phyloP scores from a whole-genome alignment of 805 yeast genomes.

The Cyberlindnera meyerae region DNA sequence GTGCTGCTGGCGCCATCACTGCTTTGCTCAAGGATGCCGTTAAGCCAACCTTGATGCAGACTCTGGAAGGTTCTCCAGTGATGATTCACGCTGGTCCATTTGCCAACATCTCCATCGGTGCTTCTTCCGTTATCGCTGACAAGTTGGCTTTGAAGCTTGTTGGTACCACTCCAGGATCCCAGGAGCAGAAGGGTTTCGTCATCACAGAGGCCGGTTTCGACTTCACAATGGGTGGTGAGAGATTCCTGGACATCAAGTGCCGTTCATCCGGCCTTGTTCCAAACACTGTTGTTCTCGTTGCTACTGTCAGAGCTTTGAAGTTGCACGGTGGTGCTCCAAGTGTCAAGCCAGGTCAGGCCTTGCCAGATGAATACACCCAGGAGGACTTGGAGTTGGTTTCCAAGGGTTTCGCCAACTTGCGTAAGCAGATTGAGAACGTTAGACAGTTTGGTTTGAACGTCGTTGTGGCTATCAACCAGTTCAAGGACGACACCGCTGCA shows the following conservation, averaged over 20 bases:
- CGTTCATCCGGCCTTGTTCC: slow-evolving; percentile 77
- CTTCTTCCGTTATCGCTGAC: slow-evolving; percentile 79
- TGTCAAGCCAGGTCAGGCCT: slow-evolving; percentile 78
- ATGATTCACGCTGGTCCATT: slow-evolving; percentile 87
- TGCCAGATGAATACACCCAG: slow-evolving; percentile 66
- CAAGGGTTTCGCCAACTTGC: slow-evolving; percentile 69
- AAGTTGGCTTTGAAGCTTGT: slow-evolving; percentile 75
- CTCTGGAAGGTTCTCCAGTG: slow-evolving; percentile 84
- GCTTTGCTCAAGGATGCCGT: slow-evolving; percentile 78
- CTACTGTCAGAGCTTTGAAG: slow-evolving; percentile 79
- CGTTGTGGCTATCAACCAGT: slow-evolving; percentile 76
- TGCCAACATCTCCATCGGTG: slow-evolving; percentile 84
- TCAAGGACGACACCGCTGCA: slow-evolving; percentile 64
- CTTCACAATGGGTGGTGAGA: slow-evolving; percentile 89
- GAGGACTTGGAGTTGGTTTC: slow-evolving; percentile 68
- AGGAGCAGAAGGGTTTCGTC: slow-evolving; percentile 63
- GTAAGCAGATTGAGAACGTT: slow-evolving; percentile 72
- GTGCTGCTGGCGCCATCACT: slow-evolving; percentile 83
- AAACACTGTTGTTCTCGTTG: slow-evolving; percentile 74
- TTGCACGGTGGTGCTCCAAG: slow-evolving; percentile 89
- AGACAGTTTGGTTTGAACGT: slow-evolving; percentile 70
- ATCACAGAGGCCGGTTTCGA: slow-evolving; percentile 89
- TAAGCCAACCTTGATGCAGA: slow-evolving; percentile 84
- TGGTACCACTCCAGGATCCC: slow-evolving; percentile 43
- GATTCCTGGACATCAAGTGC: slow-evolving; percentile 78